These are phyloP conservation scores for Beauveria asiatica DNA, from an alignment of 2,329 filamentous ascomycete species.

Conservation along the genomic window DNA sequence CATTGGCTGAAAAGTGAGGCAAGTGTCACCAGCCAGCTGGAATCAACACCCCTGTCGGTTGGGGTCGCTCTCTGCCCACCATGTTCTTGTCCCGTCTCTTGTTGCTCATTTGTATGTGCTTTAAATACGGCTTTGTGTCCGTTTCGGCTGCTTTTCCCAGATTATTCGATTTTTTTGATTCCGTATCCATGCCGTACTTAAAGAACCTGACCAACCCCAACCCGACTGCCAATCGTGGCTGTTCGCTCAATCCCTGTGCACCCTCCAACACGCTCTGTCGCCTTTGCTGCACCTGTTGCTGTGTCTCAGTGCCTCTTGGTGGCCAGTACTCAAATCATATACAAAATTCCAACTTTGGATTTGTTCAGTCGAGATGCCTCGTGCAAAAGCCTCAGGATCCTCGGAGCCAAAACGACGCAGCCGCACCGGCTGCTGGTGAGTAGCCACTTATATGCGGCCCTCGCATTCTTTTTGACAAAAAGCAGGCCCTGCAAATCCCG, in stretches of 20 bases:
- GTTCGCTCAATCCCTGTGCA: neutral
- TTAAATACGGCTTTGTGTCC: conserved; percentile 9
- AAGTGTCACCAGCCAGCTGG: conserved; percentile 4
- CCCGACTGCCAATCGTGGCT: neutral
- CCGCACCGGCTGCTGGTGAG: conserved; percentile 38
- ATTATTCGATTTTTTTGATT: conserved; percentile 6
- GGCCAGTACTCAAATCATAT: neutral
- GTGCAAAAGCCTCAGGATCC: conserved; percentile 33
- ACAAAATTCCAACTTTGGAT: neutral
- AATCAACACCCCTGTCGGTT: conserved; percentile 1
- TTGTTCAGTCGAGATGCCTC: conserved; percentile 27
- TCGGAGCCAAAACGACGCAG: conserved; percentile 36
- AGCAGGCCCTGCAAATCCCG: conserved; percentile 68
- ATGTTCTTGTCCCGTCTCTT: neutral
- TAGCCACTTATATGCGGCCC: conserved; percentile 6
- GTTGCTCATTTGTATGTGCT: neutral
- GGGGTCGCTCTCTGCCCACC: neutral
- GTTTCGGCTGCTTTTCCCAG: neutral
- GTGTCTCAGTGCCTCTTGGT: neutral
- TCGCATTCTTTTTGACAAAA: conserved; percentile 2
- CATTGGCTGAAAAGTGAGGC: conserved; percentile 6
- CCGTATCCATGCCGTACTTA: conserved; percentile 7
- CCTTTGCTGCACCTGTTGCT: neutral
- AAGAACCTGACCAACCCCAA: neutral
- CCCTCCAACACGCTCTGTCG: neutral